These are phyloP conservation scores for Nepenthes gracilis DNA, from an alignment of 148 eudicot genomes.

Conservation along the genomic window DNA sequence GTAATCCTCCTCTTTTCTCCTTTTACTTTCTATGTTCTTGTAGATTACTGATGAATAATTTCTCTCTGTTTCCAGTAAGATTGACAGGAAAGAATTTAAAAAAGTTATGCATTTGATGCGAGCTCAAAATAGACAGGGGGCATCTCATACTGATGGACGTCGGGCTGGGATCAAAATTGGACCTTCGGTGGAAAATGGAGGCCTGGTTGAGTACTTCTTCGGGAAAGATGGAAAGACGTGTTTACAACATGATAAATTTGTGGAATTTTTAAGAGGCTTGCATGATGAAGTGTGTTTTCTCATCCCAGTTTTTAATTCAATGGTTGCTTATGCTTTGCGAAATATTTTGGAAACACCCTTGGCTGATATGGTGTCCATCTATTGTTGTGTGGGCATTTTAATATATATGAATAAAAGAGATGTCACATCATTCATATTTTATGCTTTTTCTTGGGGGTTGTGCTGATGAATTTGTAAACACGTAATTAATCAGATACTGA, in stretches of 20 bases:
- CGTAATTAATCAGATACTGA: slow-evolving; percentile 27
- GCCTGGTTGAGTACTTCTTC: slow-evolving; percentile 70
- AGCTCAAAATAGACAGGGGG: slow-evolving; percentile 71
- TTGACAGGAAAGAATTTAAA: slow-evolving; percentile 68
- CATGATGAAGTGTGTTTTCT: slow-evolving; percentile 52
- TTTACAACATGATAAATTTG: slow-evolving; percentile 59
- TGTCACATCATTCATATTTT: no score
- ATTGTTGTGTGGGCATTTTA: no score
- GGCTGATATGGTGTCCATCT: no score
- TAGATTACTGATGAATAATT: slow-evolving; percentile 4
- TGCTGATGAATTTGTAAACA: not conserved
- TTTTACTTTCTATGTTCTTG: not conserved
- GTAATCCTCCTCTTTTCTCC: not conserved
- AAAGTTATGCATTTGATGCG: slow-evolving; percentile 58
- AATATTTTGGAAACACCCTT: no score
- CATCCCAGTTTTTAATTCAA: not conserved
- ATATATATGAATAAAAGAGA: no score
- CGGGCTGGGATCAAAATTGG: slow-evolving; percentile 61
- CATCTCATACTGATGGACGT: slow-evolving; percentile 56
- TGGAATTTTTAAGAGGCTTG: slow-evolving; percentile 55
- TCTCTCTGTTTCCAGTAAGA: slow-evolving; percentile 27
- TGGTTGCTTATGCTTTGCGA: not conserved
- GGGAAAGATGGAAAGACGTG: slow-evolving; percentile 48
- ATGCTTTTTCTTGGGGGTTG: not conserved
- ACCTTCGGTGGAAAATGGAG: slow-evolving; percentile 61